Base-by-base conservation (phyloP, 2,329 filamentous ascomycete genomes). In the Fusarium neocosmosporiellum region DNA sequence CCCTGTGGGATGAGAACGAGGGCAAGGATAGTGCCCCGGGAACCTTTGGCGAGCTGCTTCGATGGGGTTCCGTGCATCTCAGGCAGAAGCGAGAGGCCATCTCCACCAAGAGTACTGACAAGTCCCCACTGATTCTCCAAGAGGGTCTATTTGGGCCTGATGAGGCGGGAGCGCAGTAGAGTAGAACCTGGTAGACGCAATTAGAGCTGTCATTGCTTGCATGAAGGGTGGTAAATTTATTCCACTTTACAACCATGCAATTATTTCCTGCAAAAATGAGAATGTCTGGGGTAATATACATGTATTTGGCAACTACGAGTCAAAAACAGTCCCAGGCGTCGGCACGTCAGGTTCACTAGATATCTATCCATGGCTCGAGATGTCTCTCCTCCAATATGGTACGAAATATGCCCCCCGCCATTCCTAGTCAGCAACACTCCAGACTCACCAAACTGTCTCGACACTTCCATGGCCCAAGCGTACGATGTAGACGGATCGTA, bases 1-100 rank as follows among this genome's bases (percentile, higher is more conserved):
- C 33, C 3, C 27, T 71, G 10, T 71, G 66, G 66, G 69, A 66
- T 59, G 66, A 71, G 39, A 66, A 71, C 13, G 66, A 69, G 11
- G 69, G 66, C 22, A 62, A 58, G 36, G 69, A 71, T 31, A 60
- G 46, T 39, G 66, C 39, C 3, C 59, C 63, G 2, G 59, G 66
- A 16, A 69, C 69, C 5, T 71, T 71, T 59, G 69, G 66, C 0
- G 59, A 69, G 5, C 29, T 71, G 36, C 39, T 71, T 6, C 37
- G 68, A 53, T 70, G 60, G 57, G 68, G 68, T 13, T 33, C 59
- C 54, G 27, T 43, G 27, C 37, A 67, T 50, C 33, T 66, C n/a
- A 66, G 29, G 41, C 65, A 66, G 41, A 66, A 58, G 22, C 65
- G 65, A 59, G 59, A 63, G 34, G 39, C 18, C 41, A 63, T 66